Base-by-base conservation (phyloP, 1,284 basidiomycete species). In the Trametes versicolor region DNA sequence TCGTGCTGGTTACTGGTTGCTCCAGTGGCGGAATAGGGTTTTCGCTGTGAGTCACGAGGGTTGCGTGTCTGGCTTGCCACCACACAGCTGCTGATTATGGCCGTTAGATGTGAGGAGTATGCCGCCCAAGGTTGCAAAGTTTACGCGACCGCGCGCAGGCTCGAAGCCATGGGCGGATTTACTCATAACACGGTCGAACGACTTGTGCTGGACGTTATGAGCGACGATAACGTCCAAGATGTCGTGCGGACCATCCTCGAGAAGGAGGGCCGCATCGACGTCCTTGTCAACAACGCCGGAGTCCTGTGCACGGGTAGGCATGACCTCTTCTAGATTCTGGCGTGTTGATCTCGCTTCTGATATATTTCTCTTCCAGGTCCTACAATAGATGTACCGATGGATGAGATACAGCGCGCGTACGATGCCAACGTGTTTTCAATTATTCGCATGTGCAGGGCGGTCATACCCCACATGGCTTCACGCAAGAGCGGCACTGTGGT, bases 1-100 rank as follows among this genome's bases (percentile, higher is more conserved):
- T 91, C 13, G 87, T 90, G 32, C 79, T 92, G 37, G 79, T 93
- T 47, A 92, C 91, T 19, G 91, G 91, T 2, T 89, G 89, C 71
- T 85, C 88, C 1, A 75, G 80, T 10, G 91, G 91, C 0, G 90
- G 91, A 6, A 92, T 93, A 63, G 91, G 91, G 13, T 88, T 83
- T 70, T 77, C 84, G 5, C 72, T 92, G 90, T 87, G 72, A 66
- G 88, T 83, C 4, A 8, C 15, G 27, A 8, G 27, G 10, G 15
- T 41, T 25, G 6, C 10, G 4, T 25, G 13, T 9, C 4, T 21
- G 6, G 32, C n/a, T 34, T 34, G 10, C 13, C n/a, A 12, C 10
- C 15, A 32, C 27, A 29, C 15, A 8, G n/a, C 27, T 19, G 10
- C 13, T 36, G 15, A 21, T 21, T 19, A 19, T 3, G 50, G 23